Conservation (phyloP, 1,284 basidiomycete genomes). For the Wallemia hederae region DNA sequence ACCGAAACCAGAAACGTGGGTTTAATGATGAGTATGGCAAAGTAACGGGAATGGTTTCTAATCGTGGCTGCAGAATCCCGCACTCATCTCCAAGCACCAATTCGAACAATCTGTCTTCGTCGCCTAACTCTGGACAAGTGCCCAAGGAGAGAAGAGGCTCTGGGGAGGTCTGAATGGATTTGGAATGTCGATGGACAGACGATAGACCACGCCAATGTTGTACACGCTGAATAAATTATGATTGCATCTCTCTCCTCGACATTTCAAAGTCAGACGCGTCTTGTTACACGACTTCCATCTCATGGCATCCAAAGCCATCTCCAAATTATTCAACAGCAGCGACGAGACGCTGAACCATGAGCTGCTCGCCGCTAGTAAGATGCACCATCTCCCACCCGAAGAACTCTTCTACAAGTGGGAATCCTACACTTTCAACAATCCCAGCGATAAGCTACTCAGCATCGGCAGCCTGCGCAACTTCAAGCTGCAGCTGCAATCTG, state of each 20-base stretch:
- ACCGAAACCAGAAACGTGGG: slow-evolving; percentile 76
- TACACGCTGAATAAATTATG: neutral
- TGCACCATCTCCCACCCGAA: slow-evolving; percentile 28
- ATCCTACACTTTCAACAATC: slow-evolving; percentile 19
- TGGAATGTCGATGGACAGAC: no score
- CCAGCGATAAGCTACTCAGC: slow-evolving; percentile 16
- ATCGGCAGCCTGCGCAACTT: slow-evolving; percentile 24
- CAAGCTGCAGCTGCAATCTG: slow-evolving; percentile 17
- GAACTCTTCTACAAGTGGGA: slow-evolving; percentile 43
- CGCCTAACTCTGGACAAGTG: neutral
- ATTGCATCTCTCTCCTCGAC: neutral
- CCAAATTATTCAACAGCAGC: neutral
- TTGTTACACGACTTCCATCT: neutral
- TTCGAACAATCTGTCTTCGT: neutral
- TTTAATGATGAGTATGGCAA: slow-evolving; percentile 4
- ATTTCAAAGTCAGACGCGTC: neutral
- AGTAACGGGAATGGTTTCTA: neutral
- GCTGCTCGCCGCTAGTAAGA: slow-evolving; percentile 26
- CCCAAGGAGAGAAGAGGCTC: neutral
- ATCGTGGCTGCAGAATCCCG: neutral
- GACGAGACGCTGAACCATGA: neutral
- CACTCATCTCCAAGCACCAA: neutral
- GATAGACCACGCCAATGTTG: neutral
- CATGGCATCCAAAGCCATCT: neutral
- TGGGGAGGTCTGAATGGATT: neutral